Evolutionary conservation across 2,329 filamentous ascomycete genomes (phyloP).

Genomic region (Colletotrichum tropicicola): DNA sequence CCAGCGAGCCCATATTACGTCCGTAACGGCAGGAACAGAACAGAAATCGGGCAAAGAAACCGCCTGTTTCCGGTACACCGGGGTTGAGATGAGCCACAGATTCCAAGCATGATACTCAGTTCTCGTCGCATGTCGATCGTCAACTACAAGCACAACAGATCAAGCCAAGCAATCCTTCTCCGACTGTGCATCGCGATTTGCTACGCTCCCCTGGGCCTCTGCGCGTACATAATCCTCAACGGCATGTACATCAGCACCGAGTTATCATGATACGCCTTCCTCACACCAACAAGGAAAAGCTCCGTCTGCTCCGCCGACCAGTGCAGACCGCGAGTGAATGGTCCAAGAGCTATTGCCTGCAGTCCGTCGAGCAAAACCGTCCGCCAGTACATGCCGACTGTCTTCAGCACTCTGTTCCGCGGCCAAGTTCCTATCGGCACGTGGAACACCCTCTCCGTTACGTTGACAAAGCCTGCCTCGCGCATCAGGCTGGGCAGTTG

Average conservation of each 20-base stretch:
- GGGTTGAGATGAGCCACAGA: no score
- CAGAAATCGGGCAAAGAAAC: no score
- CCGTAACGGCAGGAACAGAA: no score
- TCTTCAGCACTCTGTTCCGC: conserved; percentile 58
- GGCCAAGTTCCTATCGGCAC: conserved; percentile 65
- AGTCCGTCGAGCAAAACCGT: conserved; percentile 59
- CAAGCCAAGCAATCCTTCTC: no score
- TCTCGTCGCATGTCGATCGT: no score
- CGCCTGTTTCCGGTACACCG: no score
- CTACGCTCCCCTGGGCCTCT: conserved; percentile 48
- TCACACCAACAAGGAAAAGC: conserved; percentile 56
- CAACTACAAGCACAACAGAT: no score
- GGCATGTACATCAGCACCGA: conserved; percentile 62
- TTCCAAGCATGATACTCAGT: no score
- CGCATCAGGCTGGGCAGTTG: conserved; percentile 54
- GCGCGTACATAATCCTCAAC: conserved; percentile 62
- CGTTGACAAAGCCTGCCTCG: conserved; percentile 60
- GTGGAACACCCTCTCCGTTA: conserved; percentile 58
- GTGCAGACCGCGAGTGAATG: conserved; percentile 57
- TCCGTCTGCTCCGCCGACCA: conserved; percentile 60
- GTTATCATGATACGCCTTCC: conserved; percentile 57
- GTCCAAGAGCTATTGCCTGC: conserved; percentile 60
- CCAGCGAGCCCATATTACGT: no score
- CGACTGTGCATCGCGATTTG: no score
- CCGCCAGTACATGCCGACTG: conserved; percentile 61